Percentiles rank a stretch among this genome's conserved stretches.
phyloP scores from a whole-genome alignment of 1,284 basidiomycete genomes.

The Malassezia pachydermatis region DNA sequence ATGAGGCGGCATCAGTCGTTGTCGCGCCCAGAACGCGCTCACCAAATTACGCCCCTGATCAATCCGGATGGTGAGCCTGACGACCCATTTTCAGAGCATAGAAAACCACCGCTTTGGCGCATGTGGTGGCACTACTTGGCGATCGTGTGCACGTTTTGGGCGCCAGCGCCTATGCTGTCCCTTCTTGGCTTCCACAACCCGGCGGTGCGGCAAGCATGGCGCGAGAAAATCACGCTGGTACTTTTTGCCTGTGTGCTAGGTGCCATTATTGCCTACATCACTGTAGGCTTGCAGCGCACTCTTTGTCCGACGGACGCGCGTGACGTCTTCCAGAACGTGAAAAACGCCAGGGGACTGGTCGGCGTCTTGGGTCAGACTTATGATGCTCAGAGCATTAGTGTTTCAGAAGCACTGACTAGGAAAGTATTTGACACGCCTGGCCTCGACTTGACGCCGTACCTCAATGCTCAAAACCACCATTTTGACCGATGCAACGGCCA shows the following conservation, averaged over 20 bases:
- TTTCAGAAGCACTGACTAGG: slow-evolving; percentile 51
- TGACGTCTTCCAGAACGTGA: slow-evolving; percentile 7
- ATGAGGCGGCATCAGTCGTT: slow-evolving; percentile 53
- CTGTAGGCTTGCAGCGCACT: slow-evolving; percentile 84
- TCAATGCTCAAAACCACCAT: slow-evolving; percentile 49
- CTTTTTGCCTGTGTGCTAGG: slow-evolving; percentile 55
- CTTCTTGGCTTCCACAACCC: slow-evolving; percentile 31
- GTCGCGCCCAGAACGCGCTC: slow-evolving; percentile 62
- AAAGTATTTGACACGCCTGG: slow-evolving; percentile 56
- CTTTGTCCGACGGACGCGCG: slow-evolving; percentile 61
- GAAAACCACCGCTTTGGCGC: neutral
- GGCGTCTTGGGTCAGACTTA: slow-evolving; percentile 68
- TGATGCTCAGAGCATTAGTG: slow-evolving; percentile 60
- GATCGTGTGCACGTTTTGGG: slow-evolving; percentile 36
- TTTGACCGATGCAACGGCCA: slow-evolving; percentile 56
- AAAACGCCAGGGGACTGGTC: slow-evolving; percentile 49
- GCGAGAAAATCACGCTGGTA: slow-evolving; percentile 44
- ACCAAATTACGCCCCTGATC: slow-evolving; percentile 59
- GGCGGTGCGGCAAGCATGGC: slow-evolving; percentile 42
- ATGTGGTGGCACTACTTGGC: slow-evolving; percentile 18
- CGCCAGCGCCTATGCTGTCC: slow-evolving; percentile 48
- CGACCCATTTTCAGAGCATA: slow-evolving; percentile 12
- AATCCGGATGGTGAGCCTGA: slow-evolving; percentile 47
- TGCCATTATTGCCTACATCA: slow-evolving; percentile 74
- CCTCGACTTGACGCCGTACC: slow-evolving; percentile 77